Evolutionary conservation across 495 filamentous ascomycete genomes (phyloP).

Genomic region (Penicillium longicatenatum): DNA sequence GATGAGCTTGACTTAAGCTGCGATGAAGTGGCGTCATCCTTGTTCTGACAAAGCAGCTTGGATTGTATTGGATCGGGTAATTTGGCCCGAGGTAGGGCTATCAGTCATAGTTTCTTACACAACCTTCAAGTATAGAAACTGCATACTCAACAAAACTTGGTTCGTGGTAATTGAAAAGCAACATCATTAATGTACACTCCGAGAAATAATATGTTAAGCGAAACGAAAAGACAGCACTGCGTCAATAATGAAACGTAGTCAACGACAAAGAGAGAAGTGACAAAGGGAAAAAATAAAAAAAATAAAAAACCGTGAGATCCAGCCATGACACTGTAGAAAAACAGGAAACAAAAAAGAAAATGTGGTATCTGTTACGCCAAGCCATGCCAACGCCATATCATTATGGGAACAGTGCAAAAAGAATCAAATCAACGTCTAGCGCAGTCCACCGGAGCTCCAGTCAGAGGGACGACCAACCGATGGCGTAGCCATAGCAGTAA

Average conservation of each 20-base stretch:
- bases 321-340: background rate
- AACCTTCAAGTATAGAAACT: background rate
- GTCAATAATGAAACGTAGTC: slow-evolving; percentile 9
- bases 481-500: slow-evolving; percentile 42
- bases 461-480: slow-evolving; percentile 20
- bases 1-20: background rate
- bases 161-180: slow-evolving; percentile 6
- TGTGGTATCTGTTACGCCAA: slow-evolving; percentile 40
- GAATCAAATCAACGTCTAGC: slow-evolving; percentile 19
- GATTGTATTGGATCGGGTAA: background rate
- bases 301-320: background rate
- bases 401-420: slow-evolving; percentile 11
- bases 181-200: slow-evolving; percentile 27
- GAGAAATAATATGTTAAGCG: slow-evolving; percentile 26
- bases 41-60: slow-evolving; percentile 15
- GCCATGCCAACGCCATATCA: slow-evolving; percentile 24
- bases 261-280: slow-evolving; percentile 21
- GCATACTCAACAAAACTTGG: background rate
- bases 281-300: slow-evolving; percentile 6
- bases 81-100: background rate
- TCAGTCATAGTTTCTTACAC: background rate
- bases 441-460: slow-evolving; percentile 18
- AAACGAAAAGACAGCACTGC: slow-evolving; percentile 15
- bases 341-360: slow-evolving; percentile 15
- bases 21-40: slow-evolving; percentile 11